phyloP scores from a whole-genome alignment of 2,329 filamentous ascomycete genomes.

The Colletotrichum costaricense region DNA sequence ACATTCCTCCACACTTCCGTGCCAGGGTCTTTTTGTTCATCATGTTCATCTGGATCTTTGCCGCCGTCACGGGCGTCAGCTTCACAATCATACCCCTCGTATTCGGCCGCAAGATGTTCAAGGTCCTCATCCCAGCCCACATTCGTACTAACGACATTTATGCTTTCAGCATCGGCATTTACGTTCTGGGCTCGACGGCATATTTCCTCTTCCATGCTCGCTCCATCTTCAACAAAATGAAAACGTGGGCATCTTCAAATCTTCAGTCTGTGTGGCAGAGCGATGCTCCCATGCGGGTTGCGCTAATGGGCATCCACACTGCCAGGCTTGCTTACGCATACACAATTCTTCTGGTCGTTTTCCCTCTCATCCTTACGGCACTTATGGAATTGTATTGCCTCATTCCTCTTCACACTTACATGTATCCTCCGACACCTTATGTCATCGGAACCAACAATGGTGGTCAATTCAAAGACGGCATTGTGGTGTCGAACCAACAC shows the following conservation, averaged over 20 bases:
- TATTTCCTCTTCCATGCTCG: conserved; percentile 70
- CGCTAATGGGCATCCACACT: conserved; percentile 45
- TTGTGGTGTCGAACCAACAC: conserved; percentile 55
- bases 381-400: conserved; percentile 90
- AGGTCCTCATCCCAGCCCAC: conserved; percentile 75
- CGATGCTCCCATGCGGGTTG: conserved; percentile 44
- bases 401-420: conserved; percentile 86
- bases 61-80: conserved; percentile 85
- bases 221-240: conserved; percentile 48
- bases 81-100: conserved; percentile 89
- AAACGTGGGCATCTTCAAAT: conserved; percentile 43
- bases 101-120: conserved; percentile 84
- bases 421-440: conserved; percentile 54
- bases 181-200: conserved; percentile 76
- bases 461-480: conserved; percentile 39
- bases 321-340: conserved; percentile 78
- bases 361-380: conserved; percentile 83
- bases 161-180: conserved; percentile 91
- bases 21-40: conserved; percentile 87
- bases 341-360: conserved; percentile 77
- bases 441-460: conserved; percentile 35
- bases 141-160: conserved; percentile 93
- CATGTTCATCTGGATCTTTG: conserved; percentile 91
- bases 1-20: conserved; percentile 87
- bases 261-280: conserved; percentile 44